Conservation (phyloP, 2,329 filamentous ascomycete genomes). For the Cladophialophora carrionii region DNA sequence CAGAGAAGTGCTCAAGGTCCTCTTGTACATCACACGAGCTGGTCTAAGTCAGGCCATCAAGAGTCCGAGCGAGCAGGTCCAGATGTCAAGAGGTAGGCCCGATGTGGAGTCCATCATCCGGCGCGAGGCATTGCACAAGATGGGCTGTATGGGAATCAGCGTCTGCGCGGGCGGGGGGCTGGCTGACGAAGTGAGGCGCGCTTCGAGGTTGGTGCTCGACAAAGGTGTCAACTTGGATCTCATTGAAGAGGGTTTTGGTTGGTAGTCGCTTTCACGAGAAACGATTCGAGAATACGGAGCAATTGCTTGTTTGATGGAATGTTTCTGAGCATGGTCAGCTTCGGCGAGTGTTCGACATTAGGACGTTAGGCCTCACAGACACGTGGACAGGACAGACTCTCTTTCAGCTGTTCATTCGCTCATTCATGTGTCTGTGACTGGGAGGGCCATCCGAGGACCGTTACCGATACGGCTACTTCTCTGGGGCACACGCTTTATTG, state of each 20-base stretch:
- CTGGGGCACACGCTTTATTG: too few species aligned
- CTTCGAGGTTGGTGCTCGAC: constrained; percentile 66
- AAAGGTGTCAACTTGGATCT: constrained; percentile 67
- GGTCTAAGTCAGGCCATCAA: constrained; percentile 80
- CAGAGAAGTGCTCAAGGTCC: constrained; percentile 79
- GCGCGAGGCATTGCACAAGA: constrained; percentile 78
- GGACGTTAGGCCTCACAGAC: neutral
- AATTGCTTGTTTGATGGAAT: constrained; percentile 1
- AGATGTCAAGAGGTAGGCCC: constrained; percentile 89
- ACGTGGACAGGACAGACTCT: neutral
- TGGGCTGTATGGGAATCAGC: constrained; percentile 86
- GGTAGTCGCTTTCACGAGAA: constrained; percentile 24
- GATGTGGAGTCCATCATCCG: constrained; percentile 78
- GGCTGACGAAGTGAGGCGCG: constrained; percentile 73
- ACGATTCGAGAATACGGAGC: neutral
- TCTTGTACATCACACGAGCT: constrained; percentile 88
- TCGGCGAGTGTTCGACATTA: constrained; percentile 1
- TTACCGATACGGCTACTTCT: too few species aligned
- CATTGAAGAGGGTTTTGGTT: constrained; percentile 72
- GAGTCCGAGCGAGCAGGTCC: constrained; percentile 75
- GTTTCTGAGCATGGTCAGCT: neutral
- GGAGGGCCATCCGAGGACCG: too few species aligned
- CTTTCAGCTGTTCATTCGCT: neutral
- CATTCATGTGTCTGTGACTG: neutral
- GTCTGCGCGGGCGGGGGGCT: constrained; percentile 76